Evolutionary conservation across 1,284 basidiomycete species (phyloP).

Genomic region (Ustilago tritici): DNA sequence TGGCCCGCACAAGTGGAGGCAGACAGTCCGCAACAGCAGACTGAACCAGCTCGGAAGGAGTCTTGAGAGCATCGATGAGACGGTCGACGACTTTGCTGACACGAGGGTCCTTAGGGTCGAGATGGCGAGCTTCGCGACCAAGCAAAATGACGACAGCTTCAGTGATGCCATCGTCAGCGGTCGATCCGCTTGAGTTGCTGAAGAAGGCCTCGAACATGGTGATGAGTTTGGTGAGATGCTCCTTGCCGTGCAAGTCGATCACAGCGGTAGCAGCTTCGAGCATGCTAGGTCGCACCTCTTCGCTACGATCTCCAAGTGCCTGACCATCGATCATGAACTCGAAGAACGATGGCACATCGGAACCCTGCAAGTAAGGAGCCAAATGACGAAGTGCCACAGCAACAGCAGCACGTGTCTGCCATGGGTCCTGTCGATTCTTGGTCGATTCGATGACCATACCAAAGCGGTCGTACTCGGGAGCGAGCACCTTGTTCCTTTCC

Average conservation of each 20-base stretch:
- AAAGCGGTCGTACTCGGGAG: slow-evolving; percentile 72
- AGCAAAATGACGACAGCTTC: slow-evolving; percentile 96
- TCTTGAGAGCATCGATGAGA: slow-evolving; percentile 90
- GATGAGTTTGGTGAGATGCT: slow-evolving; percentile 81
- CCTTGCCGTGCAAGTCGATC: slow-evolving; percentile 85
- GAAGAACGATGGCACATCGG: slow-evolving; percentile 83
- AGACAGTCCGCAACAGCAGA: slow-evolving; percentile 91
- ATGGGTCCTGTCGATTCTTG: slow-evolving; percentile 91
- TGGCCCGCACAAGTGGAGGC: slow-evolving; percentile 83
- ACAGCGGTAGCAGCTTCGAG: slow-evolving; percentile 84
- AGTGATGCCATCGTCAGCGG: slow-evolving; percentile 74
- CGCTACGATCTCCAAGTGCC: slow-evolving; percentile 86
- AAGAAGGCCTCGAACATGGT: slow-evolving; percentile 86
- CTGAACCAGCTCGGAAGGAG: slow-evolving; percentile 95
- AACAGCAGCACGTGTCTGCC: slow-evolving; percentile 84
- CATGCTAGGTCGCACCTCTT: slow-evolving; percentile 87
- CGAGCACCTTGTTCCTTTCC: slow-evolving; percentile 87
- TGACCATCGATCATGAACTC: slow-evolving; percentile 85
- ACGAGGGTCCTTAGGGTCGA: slow-evolving; percentile 75
- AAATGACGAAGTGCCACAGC: slow-evolving; percentile 80
- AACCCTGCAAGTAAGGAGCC: slow-evolving; percentile 77
- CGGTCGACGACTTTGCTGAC: slow-evolving; percentile 79
- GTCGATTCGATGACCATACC: slow-evolving; percentile 94
- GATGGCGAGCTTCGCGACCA: slow-evolving; percentile 89
- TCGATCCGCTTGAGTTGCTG: slow-evolving; percentile 69